These are phyloP conservation scores for Serendipita sp. DNA, from an alignment of 768 basidiomycete species.

Conservation along the genomic window DNA sequence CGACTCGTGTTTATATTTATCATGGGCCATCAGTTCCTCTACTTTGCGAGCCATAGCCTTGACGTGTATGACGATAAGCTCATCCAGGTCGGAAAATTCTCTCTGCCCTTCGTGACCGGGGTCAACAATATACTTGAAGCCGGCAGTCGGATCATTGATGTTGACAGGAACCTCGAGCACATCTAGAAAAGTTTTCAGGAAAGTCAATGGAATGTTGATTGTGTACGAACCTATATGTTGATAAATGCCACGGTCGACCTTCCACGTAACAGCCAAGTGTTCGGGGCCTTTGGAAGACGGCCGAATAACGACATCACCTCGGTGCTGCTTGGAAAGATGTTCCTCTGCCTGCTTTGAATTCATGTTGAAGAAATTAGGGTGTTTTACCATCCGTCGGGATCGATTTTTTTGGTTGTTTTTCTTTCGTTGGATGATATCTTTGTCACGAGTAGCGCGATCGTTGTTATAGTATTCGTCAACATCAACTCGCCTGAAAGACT, in stretches of 20 bases:
- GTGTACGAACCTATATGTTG: slow-evolving; percentile 75
- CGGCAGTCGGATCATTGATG: slow-evolving; percentile 46
- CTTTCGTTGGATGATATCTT: slow-evolving; percentile 59
- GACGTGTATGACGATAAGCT: slow-evolving; percentile 90
- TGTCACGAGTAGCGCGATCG: slow-evolving; percentile 45
- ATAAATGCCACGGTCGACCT: slow-evolving; percentile 87
- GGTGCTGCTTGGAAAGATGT: slow-evolving; percentile 74
- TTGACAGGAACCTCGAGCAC: slow-evolving; percentile 69
- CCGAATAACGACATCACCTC: slow-evolving; percentile 90
- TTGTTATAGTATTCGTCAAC: slow-evolving; percentile 47
- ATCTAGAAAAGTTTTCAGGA: slow-evolving; percentile 26
- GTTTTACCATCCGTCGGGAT: slow-evolving; percentile 78
- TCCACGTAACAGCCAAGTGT: slow-evolving; percentile 97
- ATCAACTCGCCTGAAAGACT: slow-evolving; percentile 39
- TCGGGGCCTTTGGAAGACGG: slow-evolving; percentile 88
- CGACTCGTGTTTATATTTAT: slow-evolving; percentile 79
- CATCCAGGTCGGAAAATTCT: slow-evolving; percentile 84
- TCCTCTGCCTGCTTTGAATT: slow-evolving; percentile 79
- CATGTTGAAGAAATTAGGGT: slow-evolving; percentile 96
- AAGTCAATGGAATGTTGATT: background rate
- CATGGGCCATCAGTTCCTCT: slow-evolving; percentile 86
- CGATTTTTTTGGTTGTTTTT: slow-evolving; percentile 70
- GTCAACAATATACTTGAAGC: slow-evolving; percentile 55
- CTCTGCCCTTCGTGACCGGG: slow-evolving; percentile 26
- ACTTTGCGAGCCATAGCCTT: slow-evolving; percentile 85